Conservation (phyloP, 75 land plant species). For the Pinus tabuliformis region DNA sequence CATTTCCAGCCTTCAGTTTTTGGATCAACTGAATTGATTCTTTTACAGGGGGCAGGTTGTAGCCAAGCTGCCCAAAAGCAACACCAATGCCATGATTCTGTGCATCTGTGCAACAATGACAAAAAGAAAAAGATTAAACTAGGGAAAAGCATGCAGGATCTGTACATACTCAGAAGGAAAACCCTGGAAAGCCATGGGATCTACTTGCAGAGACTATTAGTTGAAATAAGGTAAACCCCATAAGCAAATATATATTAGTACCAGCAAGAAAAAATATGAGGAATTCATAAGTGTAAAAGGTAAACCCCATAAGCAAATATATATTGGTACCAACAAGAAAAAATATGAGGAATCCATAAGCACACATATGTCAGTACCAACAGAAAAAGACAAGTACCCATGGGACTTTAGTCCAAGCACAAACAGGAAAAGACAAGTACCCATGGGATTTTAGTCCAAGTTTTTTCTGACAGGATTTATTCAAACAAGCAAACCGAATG, state of each 20-base stretch:
- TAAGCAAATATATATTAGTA: not conserved
- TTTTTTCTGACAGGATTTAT: not conserved
- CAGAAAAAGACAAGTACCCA: no score
- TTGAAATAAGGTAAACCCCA: not conserved
- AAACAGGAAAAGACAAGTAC: not conserved
- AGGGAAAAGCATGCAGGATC: not conserved
- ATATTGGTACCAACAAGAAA: not conserved
- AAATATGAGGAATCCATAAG: no score
- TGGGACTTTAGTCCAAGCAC: no score
- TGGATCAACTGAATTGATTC: slow-evolving; percentile 59
- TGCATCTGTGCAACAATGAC: slow-evolving; percentile 22
- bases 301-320: not conserved
- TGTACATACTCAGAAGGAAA: not conserved
- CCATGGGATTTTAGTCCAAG: not conserved
- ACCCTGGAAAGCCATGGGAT: not conserved
- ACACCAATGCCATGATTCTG: slow-evolving; percentile 12
- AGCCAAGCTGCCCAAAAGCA: slow-evolving; percentile 48
- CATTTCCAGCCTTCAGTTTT: slow-evolving; percentile 38
- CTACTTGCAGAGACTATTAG: not conserved
- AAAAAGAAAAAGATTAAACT: not conserved
- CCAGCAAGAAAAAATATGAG: not conserved
- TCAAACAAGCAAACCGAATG: no score
- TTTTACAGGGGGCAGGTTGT: slow-evolving; percentile 68
- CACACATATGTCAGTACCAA: no score
- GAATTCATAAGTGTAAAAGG: not conserved